Conservation (phyloP, 805 yeast species). For the Cyberlindnera suaveolens region DNA sequence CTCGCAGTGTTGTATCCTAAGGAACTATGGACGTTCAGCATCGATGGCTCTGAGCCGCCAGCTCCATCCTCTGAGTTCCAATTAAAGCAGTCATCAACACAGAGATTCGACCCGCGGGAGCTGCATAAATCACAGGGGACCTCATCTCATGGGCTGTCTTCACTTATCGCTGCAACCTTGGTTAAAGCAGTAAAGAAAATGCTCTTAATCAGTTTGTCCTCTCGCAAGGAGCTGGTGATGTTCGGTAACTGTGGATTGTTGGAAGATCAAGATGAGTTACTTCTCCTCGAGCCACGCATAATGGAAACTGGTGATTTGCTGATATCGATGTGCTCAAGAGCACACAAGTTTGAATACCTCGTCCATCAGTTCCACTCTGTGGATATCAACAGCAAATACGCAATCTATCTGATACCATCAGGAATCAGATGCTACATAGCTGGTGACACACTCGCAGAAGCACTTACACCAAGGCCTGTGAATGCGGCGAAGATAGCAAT, state of each 20-base stretch:
- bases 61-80: conserved; percentile 23
- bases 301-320: conserved; percentile 39
- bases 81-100: conserved; percentile 9
- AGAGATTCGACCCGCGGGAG: conserved; percentile 15
- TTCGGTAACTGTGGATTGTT: conserved; percentile 42
- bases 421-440: conserved; percentile 45
- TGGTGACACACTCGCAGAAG: conserved; percentile 28
- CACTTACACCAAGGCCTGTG: conserved; percentile 35
- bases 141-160: conserved; percentile 26
- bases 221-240: conserved; percentile 35
- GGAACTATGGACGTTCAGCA: conserved; percentile 39
- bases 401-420: conserved; percentile 47
- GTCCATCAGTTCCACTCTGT: conserved; percentile 6
- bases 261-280: conserved; percentile 23
- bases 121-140: conserved; percentile 7
- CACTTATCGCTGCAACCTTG: conserved; percentile 37
- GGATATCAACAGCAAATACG: conserved; percentile 26
- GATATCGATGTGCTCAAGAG: conserved; percentile 28
- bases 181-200: conserved; percentile 43
- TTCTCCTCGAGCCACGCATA: conserved; percentile 43
- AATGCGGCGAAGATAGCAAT: conserved; percentile 32
- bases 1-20: conserved; percentile 34
- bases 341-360: conserved; percentile 29
- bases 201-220: conserved; percentile 28
- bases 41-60: conserved; percentile 29